These are phyloP conservation scores for Scutellaria galericulata DNA, from an alignment of 257 asterid species.

Conservation along the genomic window DNA sequence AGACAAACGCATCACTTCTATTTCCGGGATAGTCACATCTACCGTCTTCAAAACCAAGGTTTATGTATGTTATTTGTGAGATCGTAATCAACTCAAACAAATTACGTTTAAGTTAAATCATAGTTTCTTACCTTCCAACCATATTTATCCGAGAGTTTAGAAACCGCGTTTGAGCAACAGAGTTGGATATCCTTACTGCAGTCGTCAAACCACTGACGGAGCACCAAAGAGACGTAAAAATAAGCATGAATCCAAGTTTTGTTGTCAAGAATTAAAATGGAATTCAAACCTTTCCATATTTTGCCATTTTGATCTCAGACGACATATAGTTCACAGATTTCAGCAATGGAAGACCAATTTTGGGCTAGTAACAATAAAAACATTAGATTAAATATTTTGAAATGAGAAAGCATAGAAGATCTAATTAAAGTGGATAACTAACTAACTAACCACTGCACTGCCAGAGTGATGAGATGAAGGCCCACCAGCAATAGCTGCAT, in stretches of 20 bases:
- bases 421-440: neutral
- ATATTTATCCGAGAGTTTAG: constrained; percentile 54
- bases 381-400: neutral
- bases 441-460: constrained; percentile 43
- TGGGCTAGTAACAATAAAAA: constrained; percentile 52
- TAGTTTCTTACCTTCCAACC: constrained; percentile 73
- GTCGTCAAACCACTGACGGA: constrained; percentile 86
- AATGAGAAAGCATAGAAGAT: neutral
- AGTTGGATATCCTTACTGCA: constrained; percentile 67
- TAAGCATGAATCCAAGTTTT: constrained; percentile 12
- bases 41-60: constrained; percentile 49
- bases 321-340: constrained; percentile 51
- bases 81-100: too few species aligned
- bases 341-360: constrained; percentile 60
- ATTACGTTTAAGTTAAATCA: too few species aligned
- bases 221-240: neutral
- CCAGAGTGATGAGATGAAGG: constrained; percentile 41
- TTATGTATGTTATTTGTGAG: neutral
- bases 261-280: neutral
- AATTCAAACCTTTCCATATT: constrained; percentile 66
- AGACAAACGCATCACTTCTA: constrained; percentile 89
- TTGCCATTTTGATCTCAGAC: constrained; percentile 62
- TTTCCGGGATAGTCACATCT: constrained; percentile 83
- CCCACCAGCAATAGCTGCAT: constrained; percentile 83
- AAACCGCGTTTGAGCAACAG: constrained; percentile 68